Base-by-base conservation (phyloP, 441 rosid species). In the Jatropha podagrica region DNA sequence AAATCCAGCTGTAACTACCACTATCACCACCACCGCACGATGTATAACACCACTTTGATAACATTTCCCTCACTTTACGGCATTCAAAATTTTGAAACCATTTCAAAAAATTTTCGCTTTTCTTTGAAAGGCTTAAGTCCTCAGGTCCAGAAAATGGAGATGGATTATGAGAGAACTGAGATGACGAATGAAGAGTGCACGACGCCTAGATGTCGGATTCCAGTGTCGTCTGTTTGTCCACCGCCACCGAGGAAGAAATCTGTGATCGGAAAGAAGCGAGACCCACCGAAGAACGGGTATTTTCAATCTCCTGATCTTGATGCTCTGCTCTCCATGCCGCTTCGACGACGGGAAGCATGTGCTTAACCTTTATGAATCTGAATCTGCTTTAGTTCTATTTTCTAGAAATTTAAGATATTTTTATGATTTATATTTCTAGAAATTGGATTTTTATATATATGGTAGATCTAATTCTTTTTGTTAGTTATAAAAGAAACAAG, bases 271-370 rank as follows among this genome's bases (percentile, higher is more conserved):
- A 84, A 72, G 62, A 82, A 27, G 55, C 83, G 84, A 69, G 86
- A 79, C 48, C 85, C 86, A 14, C 91, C 93, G 49, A 82, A 77
- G 77, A 81, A 82, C 56, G 90, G 89, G 20, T 90, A 85, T 71
- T 89, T 90, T 67, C 90, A 84, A 58, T 85, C 90, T 59, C 88
- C 89, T 49, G 94, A 88, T 84, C 89, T 90, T n/a, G 94, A 88
- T 52, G 72, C 72, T 75, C 75, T 90, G 72, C 83, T 86, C 72
- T 69, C 79, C 10, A 70, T 58, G 74, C 77, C 68, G 54, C 61
- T 80, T 58, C 32, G 27, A 58, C 61, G 12, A 46, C 73, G 78
- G 40, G 76, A 77, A 79, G 82, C 85, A 65, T 80, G 85, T 37
- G 86, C 83, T 59, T 81, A 82, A n/a, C 32, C 1, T 62, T 15